Base-by-base conservation (phyloP, 2,329 filamentous ascomycete genomes). In the Ilyonectria robusta region DNA sequence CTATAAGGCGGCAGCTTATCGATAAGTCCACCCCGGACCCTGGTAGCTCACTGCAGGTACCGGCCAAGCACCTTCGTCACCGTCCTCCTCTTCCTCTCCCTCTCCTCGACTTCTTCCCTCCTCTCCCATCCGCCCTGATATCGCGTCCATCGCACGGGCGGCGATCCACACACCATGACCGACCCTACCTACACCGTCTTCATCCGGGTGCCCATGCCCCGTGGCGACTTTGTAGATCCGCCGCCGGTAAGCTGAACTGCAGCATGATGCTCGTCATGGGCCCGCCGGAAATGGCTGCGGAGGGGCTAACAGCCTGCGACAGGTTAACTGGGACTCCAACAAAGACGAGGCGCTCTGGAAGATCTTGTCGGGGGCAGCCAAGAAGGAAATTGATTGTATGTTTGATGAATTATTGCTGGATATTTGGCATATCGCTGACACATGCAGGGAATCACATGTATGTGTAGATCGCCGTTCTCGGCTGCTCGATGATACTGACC, bases 311-410 rank as follows among this genome's bases (percentile, higher is more conserved):
- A 53, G 47, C 62, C 62, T 53, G 71, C 68, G 54, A 55, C 65
- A 97, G 94, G 91, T 96, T 62, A 90, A 94, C 80, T 99, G 96
- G 96, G 91, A 95, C 80, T 87, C 92, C 1, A 85, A 87, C 23
- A 98, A 98, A 80, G 96, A 98, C 77, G 92, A 94, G 66, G 90
- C 90, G 10, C 82, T 99, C 17, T 99, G 96, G 96, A 93, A 93
- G 79, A 90, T 97, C 58, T 88, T 98, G 6, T 97, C 94, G 0
- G 91, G 91, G 68, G 90, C 92, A 35, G 90, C 93, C 2, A 94
- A 94, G 78, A 93, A 91, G 64, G 93, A 97, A 77, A 91, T 98
- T 77, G 91, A 98, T 79, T 99, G 95, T 97, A 84, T 79, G 85
- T 75, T 35, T 70, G 19, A 50, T 54, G n/a, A 19, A 35, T 33